Evolutionary conservation across 192 early-diverging fungal species (phyloP).

Genomic region (Funneliformis geosporum): DNA sequence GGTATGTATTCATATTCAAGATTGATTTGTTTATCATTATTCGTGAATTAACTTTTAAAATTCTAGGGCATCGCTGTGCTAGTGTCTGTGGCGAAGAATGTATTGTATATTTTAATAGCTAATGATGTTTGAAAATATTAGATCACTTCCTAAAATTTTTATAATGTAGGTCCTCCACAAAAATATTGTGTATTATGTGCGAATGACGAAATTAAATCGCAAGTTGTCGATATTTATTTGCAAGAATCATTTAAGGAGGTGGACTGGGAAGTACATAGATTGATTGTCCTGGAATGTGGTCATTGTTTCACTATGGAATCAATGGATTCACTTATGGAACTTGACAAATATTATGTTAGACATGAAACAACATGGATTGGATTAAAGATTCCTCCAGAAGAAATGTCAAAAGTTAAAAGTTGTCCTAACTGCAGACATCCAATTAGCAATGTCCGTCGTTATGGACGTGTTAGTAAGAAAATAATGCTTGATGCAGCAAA

Average conservation of each 20-base stretch:
- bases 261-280: slow-evolving; percentile 46
- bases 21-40: not conserved
- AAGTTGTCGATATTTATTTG: slow-evolving; percentile 35
- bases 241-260: slow-evolving; percentile 35
- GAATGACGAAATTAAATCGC: slow-evolving; percentile 12
- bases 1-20: not conserved
- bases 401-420: not conserved
- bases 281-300: slow-evolving; percentile 50
- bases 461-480: slow-evolving; percentile 42
- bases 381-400: slow-evolving; percentile 31
- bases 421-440: slow-evolving; percentile 52
- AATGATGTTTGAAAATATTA: not conserved
- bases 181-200: slow-evolving; percentile 44
- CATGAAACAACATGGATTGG: slow-evolving; percentile 6
- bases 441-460: slow-evolving; percentile 38
- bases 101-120: not conserved
- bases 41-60: slow-evolving; percentile 15
- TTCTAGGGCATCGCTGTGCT: slow-evolving; percentile 52
- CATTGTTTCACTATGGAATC: slow-evolving; percentile 53
- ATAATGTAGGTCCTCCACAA: not conserved
- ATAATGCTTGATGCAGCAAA: slow-evolving; percentile 34
- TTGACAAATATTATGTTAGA: slow-evolving; percentile 43
- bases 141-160: not conserved
- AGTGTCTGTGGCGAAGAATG: slow-evolving; percentile 50
- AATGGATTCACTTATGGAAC: slow-evolving; percentile 51